Conservation (phyloP, 106 monocot genomes). For the Acanthochlamys bracteata region DNA sequence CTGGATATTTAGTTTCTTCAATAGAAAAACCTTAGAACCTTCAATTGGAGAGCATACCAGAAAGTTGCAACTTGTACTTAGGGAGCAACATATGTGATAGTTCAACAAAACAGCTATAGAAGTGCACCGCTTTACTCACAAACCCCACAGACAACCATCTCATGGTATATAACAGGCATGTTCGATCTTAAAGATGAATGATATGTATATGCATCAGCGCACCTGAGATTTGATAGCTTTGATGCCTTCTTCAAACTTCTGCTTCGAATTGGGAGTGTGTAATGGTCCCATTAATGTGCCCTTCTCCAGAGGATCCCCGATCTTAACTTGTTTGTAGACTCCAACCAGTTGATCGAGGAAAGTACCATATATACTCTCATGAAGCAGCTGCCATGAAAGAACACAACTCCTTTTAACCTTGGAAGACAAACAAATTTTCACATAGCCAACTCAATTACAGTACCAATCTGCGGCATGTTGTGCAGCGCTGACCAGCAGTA, state of each 20-base stretch:
- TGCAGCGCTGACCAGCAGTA: slow-evolving; percentile 97
- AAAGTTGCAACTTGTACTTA: too few relatives aligned
- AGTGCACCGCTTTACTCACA: too few relatives aligned
- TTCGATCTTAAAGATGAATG: too few relatives aligned
- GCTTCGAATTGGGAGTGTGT: slow-evolving; percentile 67
- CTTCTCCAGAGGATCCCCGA: slow-evolving; percentile 85
- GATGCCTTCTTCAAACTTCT: slow-evolving; percentile 50
- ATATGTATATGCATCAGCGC: background rate
- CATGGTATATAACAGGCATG: too few relatives aligned
- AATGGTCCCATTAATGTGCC: slow-evolving; percentile 85
- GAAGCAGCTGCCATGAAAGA: slow-evolving; percentile 57
- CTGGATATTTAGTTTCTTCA: too few relatives aligned
- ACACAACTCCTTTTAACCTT: background rate
- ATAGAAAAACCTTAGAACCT: too few relatives aligned
- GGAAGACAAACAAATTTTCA: background rate
- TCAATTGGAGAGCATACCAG: too few relatives aligned
- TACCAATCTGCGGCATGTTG: slow-evolving; percentile 95
- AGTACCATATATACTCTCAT: slow-evolving; percentile 76
- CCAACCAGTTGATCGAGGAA: slow-evolving; percentile 72
- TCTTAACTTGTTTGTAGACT: slow-evolving; percentile 90
- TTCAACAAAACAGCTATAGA: too few relatives aligned
- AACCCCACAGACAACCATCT: too few relatives aligned
- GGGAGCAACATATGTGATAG: too few relatives aligned
- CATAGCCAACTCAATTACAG: background rate
- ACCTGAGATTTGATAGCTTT: slow-evolving; percentile 68